These are phyloP conservation scores for Nakazawaea ishiwadae DNA, from an alignment of 805 yeast genomes.

Conservation along the genomic window DNA sequence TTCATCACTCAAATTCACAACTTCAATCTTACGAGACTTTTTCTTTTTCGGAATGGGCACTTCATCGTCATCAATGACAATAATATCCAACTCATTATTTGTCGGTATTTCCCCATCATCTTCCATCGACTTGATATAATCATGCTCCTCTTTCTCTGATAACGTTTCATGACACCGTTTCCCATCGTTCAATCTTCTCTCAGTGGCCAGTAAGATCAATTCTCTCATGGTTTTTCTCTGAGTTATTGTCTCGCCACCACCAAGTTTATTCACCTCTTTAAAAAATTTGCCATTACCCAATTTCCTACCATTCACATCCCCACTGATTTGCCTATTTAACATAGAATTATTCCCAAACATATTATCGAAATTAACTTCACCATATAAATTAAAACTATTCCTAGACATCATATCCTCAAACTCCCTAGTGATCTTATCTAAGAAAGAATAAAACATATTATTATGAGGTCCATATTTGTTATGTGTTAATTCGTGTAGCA, in stretches of 20 bases:
- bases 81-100: constrained; percentile 39
- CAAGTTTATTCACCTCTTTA: constrained; percentile 32
- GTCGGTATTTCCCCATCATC: constrained; percentile 30
- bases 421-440: constrained; percentile 57
- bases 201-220: constrained; percentile 56
- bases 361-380: constrained; percentile 45
- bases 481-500: constrained; percentile 87
- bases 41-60: constrained; percentile 3
- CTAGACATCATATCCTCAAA: constrained; percentile 38
- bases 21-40: neutral
- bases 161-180: constrained; percentile 36
- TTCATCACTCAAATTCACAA: neutral
- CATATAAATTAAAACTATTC: constrained; percentile 39
- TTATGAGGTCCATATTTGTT: constrained; percentile 81
- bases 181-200: constrained; percentile 48
- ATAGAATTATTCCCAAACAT: constrained; percentile 34
- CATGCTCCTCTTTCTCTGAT: constrained; percentile 17
- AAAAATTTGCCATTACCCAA: constrained; percentile 35
- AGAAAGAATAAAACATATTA: constrained; percentile 54
- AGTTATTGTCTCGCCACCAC: constrained; percentile 10
- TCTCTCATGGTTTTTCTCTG: constrained; percentile 30
- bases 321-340: constrained; percentile 5
- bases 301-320: constrained; percentile 33
- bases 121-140: constrained; percentile 20
- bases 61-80: constrained; percentile 22